Evolutionary conservation across 306 rosid species (phyloP).

Genomic region (Quercus parvula): DNA sequence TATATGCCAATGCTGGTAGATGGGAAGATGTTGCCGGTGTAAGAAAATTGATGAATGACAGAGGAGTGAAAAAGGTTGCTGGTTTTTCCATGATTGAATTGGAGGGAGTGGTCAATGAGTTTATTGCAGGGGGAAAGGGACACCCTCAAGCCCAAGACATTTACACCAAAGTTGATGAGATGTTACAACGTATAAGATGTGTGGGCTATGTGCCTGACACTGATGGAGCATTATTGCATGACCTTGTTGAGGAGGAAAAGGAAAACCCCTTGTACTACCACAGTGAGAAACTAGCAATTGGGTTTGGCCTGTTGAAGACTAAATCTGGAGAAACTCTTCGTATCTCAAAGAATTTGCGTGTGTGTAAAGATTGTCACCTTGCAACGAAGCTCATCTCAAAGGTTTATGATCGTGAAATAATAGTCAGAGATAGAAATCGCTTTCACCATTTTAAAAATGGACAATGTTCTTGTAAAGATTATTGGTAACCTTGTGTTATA

Average conservation of each 20-base stretch:
- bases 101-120: slow-evolving; percentile 55
- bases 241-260: slow-evolving; percentile 32
- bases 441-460: slow-evolving; percentile 73
- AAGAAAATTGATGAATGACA: slow-evolving; percentile 63
- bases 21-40: slow-evolving; percentile 58
- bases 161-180: slow-evolving; percentile 44
- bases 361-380: slow-evolving; percentile 74
- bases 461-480: slow-evolving; percentile 61
- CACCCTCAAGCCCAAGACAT: slow-evolving; percentile 49
- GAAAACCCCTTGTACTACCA: slow-evolving; percentile 54
- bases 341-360: slow-evolving; percentile 50
- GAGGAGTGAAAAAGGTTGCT: slow-evolving; percentile 63
- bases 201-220: slow-evolving; percentile 44
- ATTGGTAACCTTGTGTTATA: slow-evolving; percentile 36
- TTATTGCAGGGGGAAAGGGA: slow-evolving; percentile 55
- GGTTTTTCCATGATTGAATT: slow-evolving; percentile 63
- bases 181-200: slow-evolving; percentile 28
- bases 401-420: slow-evolving; percentile 10
- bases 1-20: slow-evolving; percentile 56
- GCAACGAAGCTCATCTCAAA: slow-evolving; percentile 55
- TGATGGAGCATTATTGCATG: slow-evolving; percentile 28
- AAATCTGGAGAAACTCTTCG: slow-evolving; percentile 43
- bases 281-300: slow-evolving; percentile 70
- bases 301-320: no score
- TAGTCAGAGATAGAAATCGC: slow-evolving; percentile 51